Percentiles rank a stretch among this genome's conserved stretches.
phyloP scores from a whole-genome alignment of 2,329 filamentous ascomycete species.

The Lachnellula arida region DNA sequence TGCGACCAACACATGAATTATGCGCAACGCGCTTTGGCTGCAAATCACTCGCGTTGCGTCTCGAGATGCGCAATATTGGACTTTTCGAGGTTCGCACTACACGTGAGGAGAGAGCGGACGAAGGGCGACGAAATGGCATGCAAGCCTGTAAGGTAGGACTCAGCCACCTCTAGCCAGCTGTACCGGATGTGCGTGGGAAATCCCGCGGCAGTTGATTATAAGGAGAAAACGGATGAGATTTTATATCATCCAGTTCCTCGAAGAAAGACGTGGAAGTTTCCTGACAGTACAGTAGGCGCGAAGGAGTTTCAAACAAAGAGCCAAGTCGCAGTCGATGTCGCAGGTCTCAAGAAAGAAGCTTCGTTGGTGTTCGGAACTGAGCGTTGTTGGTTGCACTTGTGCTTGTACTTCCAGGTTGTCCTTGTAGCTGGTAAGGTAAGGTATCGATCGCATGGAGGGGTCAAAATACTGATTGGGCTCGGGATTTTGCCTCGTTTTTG shows the following conservation, averaged over 20 bases:
- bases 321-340: background rate
- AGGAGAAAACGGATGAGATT: background rate
- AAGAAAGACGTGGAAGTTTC: background rate
- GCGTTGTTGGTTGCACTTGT: background rate
- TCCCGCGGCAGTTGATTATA: no score
- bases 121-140: background rate
- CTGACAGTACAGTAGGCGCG: no score
- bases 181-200: no score
- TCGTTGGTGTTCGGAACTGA: background rate
- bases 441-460: background rate
- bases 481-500: no score
- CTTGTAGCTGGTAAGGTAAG: background rate
- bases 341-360: background rate
- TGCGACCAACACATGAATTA: constrained; percentile 14
- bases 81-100: constrained; percentile 6
- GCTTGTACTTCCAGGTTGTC: background rate
- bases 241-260: background rate
- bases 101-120: constrained; percentile 10
- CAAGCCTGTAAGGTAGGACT: background rate
- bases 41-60: constrained; percentile 17
- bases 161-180: constrained; percentile 1
- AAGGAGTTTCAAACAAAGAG: no score
- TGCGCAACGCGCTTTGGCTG: constrained; percentile 6
- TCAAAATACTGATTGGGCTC: no score
- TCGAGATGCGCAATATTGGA: constrained; percentile 10